Evolutionary conservation across 305 asterid genomes (phyloP), one percentile per base, ranked within the genome.

Genomic region (Petunia hybrid): DNA sequence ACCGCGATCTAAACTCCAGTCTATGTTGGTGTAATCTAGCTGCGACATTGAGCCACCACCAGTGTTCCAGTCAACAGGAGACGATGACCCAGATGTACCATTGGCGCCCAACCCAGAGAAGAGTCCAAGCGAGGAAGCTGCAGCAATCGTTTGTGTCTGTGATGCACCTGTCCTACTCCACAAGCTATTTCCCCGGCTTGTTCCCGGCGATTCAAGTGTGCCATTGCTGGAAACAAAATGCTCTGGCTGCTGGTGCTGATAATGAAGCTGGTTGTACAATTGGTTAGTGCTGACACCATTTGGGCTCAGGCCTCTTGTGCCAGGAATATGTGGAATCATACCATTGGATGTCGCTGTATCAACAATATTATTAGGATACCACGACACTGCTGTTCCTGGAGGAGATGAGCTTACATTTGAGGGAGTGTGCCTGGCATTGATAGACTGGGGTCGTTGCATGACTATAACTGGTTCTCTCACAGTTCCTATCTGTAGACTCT

Each of bases 1-100:
- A 76, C 90, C 91, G n/a, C 88, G 89, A 86, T 90, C 91, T 87
- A 95, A 77, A 83, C 94, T 95, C 99, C 99, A 95, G 86, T 95
- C 98, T 75, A 93, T 86, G 83, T 81, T 93, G 75, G 89, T 79
- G 78, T 93, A 93, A 85, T 95, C 99, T 2, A 87, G 87, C 81
- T 91, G 95, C 68, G 59, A 22, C 85, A 86, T 84, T n/a, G 97
- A 82, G 63, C 90, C 81, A 40, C 94, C 80, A 41, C 93, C 89
- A 1, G 88, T 85, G 76, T 60, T 92, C 98, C 99, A 92, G 86
- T 90, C 95, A 70, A 89, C 88, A 9, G 85, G 86, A 65, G 92
- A 80, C 6, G 88, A 80, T 8, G 92, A 80, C 61, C 88, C 87
- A 0, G 90, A 87, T 10, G 85, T 60, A 56, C 93, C 88, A 14